Conservation (phyloP, 176 grass and related monocot genomes). For the Avena insularis region DNA sequence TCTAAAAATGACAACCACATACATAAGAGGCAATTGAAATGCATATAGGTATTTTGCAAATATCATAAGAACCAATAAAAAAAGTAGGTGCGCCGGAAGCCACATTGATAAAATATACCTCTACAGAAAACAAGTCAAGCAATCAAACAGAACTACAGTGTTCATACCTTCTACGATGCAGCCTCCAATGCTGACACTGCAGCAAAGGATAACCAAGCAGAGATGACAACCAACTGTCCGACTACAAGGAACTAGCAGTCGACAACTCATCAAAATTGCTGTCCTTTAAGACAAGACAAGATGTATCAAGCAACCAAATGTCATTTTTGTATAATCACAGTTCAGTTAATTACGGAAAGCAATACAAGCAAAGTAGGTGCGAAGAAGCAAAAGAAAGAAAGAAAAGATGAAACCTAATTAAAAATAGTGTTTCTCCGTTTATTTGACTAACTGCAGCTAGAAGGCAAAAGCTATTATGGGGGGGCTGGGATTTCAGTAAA, state of each 20-base stretch:
- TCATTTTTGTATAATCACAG: slow-evolving; percentile 20
- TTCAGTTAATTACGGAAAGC: slow-evolving; percentile 15
- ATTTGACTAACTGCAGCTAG: background rate
- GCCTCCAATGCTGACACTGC: slow-evolving; percentile 37
- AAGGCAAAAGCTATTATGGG: background rate
- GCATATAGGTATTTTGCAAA: background rate
- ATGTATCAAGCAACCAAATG: slow-evolving; percentile 32
- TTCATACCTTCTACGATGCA: slow-evolving; percentile 40
- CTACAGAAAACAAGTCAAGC: background rate
- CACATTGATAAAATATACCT: background rate
- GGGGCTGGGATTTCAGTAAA: background rate
- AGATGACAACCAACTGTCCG: slow-evolving; percentile 16
- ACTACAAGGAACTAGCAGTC: slow-evolving; percentile 34
- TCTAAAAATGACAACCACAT: background rate
- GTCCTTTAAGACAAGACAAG: slow-evolving; percentile 9
- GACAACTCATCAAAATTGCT: slow-evolving; percentile 31
- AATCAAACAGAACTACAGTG: slow-evolving; percentile 10
- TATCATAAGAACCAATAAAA: background rate
- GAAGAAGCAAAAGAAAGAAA: slow-evolving; percentile 27
- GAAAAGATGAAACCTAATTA: slow-evolving; percentile 19
- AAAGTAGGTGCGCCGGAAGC: background rate
- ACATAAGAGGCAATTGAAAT: background rate
- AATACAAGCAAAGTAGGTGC: background rate
- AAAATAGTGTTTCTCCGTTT: background rate
- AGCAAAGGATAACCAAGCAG: slow-evolving; percentile 38